phyloP scores from a whole-genome alignment of 2,329 filamentous ascomycete genomes.

The Fusarium sp. region DNA sequence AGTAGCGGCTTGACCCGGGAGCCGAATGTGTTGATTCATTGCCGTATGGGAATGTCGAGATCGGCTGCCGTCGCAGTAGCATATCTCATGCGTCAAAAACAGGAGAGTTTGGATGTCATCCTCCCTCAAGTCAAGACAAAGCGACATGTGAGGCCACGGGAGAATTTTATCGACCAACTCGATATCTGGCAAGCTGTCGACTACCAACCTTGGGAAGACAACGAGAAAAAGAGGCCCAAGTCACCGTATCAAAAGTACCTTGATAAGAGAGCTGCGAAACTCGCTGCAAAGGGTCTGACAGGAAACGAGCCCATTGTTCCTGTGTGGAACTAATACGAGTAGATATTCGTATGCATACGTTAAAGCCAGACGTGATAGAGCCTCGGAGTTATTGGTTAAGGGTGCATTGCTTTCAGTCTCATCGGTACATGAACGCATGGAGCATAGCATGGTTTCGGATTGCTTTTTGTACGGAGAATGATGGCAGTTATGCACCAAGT shows the following conservation, averaged over 20 bases:
- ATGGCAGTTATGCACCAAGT: too few relatives aligned
- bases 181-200: conserved; percentile 47
- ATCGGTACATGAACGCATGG: not conserved
- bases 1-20: conserved; percentile 7
- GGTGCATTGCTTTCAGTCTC: conserved; percentile 10
- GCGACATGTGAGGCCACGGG: conserved; percentile 43
- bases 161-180: conserved; percentile 49
- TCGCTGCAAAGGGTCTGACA: conserved; percentile 36
- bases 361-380: not conserved
- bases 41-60: conserved; percentile 50
- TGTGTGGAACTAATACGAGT: conserved; percentile 6
- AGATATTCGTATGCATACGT: not conserved
- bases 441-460: not conserved
- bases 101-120: conserved; percentile 21
- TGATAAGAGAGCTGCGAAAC: conserved; percentile 29
- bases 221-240: conserved; percentile 43
- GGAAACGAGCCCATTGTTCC: conserved; percentile 37
- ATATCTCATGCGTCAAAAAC: conserved; percentile 48
- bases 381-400: conserved; percentile 12
- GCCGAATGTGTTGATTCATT: conserved; percentile 48
- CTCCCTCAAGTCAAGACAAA: conserved; percentile 38
- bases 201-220: conserved; percentile 48
- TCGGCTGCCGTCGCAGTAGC: conserved; percentile 48
- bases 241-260: conserved; percentile 40
- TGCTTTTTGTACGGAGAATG: not conserved